Base-by-base conservation (phyloP, 371 early-diverging fungal species). In the Haplosporangium sp. region DNA sequence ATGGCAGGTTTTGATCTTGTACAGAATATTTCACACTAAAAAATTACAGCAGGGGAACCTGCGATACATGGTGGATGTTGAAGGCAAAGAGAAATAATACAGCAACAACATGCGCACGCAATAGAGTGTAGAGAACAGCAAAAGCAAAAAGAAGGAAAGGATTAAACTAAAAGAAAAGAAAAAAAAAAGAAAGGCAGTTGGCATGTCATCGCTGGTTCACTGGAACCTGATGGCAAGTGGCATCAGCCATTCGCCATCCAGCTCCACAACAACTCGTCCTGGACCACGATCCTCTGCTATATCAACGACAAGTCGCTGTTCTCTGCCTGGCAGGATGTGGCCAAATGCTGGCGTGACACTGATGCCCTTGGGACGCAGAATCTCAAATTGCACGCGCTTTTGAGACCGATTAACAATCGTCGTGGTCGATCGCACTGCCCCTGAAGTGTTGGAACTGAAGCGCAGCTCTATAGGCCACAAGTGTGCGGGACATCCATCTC, bases 401-500 rank as follows among this genome's bases (percentile, higher is more conserved):
- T 64, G 58, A 1, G 74, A 74, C 41, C 74, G 74, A 41, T 74
- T 74, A 43, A 50, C 63, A 20, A 74, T 18, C 6, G 74, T 74
- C 57, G 67, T 68, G 21, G 37, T 50, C 29, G 64, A 46, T 11
- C 60, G 63, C 41, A 74, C 53, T n/a, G 58, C 68, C n/a, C 74
- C 74, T n/a, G 59, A 55, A 37, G 60, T 48, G 40, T 55, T 67
- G 29, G 55, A 42, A 5, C 56, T 55, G 56, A 74, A 74, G 3
- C 59, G 54, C 16, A 74, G 53, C 14, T 74, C 74, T 41, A 63
- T 67, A 45, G 74, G 74, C 40, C 74, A 68, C 40, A 74, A 64
- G 64, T 74, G 64, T 7, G 74, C 74, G 37, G 74, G 64, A 36
- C 74, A 74, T 21, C 52, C 52, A 13, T 58, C 48, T n/a, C 46